A percentile compares a stretch with the other conserved stretches of the same genome.
Conservation (phyloP, 768 basidiomycete genomes). For the Boletus pseudopeckii region DNA sequence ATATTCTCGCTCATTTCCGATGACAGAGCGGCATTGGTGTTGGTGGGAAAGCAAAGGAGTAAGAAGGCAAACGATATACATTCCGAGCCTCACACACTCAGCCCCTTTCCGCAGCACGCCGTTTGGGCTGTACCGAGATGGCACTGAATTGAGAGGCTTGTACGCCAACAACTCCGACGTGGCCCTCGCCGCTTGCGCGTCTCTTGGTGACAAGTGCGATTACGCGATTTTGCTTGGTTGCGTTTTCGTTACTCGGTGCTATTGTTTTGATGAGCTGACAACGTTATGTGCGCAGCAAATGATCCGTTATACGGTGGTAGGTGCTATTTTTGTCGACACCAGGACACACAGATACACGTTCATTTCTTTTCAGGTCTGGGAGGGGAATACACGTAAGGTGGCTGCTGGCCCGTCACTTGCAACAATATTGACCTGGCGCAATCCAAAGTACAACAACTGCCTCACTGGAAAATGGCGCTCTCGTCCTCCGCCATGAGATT, state of each 20-base stretch:
- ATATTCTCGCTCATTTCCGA: constrained; percentile 6
- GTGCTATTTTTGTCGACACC: constrained; percentile 9
- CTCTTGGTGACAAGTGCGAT: constrained; percentile 62
- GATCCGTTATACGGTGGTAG: constrained; percentile 77
- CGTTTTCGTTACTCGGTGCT: constrained; percentile 11
- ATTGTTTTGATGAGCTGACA: constrained; percentile 4
- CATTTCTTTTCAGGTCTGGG: constrained; percentile 52
- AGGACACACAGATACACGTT: background rate
- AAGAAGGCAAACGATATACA: constrained; percentile 20
- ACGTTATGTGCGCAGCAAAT: constrained; percentile 47
- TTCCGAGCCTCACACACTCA: constrained; percentile 1
- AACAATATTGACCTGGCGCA: background rate
- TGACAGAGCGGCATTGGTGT: constrained; percentile 64
- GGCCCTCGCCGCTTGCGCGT: constrained; percentile 64
- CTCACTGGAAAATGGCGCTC: constrained; percentile 67
- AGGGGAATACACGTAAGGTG: constrained; percentile 70
- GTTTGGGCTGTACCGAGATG: constrained; percentile 74
- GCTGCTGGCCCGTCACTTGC: background rate
- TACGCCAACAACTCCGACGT: constrained; percentile 67
- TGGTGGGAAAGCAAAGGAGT: constrained; percentile 69
- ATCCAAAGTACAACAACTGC: constrained; percentile 64
- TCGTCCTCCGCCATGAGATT: constrained; percentile 75
- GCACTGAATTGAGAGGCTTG: constrained; percentile 71
- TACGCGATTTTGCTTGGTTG: constrained; percentile 73
- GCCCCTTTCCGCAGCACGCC: constrained; percentile 47